Base-by-base conservation (phyloP, 2,329 filamentous ascomycete genomes). In the Chrysoporthe austroafricana region DNA sequence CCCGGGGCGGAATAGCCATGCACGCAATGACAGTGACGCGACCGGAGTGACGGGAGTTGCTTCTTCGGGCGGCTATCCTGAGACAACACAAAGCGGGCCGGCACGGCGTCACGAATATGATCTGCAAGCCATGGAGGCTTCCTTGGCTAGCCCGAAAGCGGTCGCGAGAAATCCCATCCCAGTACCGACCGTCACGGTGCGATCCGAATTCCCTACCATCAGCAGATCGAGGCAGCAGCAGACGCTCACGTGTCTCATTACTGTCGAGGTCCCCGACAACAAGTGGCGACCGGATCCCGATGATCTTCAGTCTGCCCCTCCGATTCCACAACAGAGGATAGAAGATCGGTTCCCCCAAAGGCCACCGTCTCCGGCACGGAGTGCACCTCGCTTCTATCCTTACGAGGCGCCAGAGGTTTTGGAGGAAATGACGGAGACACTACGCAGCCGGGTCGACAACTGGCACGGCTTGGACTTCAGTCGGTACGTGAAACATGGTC, bases 391-490 rank as follows among this genome's bases (percentile, higher is more conserved):
- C 2, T 88, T 91, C 71, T 85, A 87, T 69, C 90, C 91, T 0
- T 92, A 92, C 72, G 93, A 96, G 77, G 86, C 92, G 2, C 84
- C 88, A 2, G 91, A 94, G 73, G 89, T 89, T 5, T 78, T 98
- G 67, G 91, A 96, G 65, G 90, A 95, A 71, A 91, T 96, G 75
- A 96, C 94, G 0, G 93, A 97, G 75, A 92, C 90, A 70, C 81
- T 99, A 68, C 89, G 93, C 67, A 88, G 83, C 58, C 90, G 94
- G n/a, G 96, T 99, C 13, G 96, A 99, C 74, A 97, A 98, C 73
- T 99, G 96, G 96, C 96, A 99, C 77, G 95, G 96, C 0, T 84
- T 99, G 26, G 95, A 98, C 76, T 97, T 97, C 75, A 88, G 89
- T 75, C 88, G 92, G 63, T 65, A 48, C 32, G 63, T 65, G 32